Evolutionary conservation across 2,329 filamentous ascomycete species (phyloP).

Genomic region (Colletotrichum tofieldiae): DNA sequence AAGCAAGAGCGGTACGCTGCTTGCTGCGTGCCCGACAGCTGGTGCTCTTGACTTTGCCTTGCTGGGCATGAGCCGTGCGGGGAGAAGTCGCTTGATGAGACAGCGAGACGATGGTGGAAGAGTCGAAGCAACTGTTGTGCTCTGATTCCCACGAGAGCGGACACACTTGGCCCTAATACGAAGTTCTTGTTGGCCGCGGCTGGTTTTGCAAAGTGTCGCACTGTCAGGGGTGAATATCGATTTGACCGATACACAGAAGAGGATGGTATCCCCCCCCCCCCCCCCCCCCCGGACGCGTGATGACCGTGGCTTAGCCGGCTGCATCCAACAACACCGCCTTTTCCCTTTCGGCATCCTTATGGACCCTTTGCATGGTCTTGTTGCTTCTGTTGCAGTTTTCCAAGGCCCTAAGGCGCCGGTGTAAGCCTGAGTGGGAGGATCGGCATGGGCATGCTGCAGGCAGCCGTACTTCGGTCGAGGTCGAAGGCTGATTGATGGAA

Average conservation of each 20-base stretch:
- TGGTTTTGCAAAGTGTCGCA: constrained; percentile 6
- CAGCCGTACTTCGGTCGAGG: constrained; percentile 32
- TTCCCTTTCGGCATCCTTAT: constrained; percentile 1
- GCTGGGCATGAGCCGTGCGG: not conserved
- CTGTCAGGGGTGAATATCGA: constrained; percentile 20
- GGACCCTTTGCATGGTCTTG: constrained; percentile 9
- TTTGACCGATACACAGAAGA: not conserved
- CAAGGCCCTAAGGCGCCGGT: constrained; percentile 32
- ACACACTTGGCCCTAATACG: not conserved
- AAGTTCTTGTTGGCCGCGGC: constrained; percentile 8
- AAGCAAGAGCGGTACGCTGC: constrained; percentile 13
- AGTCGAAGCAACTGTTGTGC: constrained; percentile 3
- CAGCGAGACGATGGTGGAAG: constrained; percentile 6
- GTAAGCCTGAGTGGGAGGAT: constrained; percentile 33
- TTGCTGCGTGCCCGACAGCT: constrained; percentile 9
- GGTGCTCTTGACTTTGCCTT: constrained; percentile 2
- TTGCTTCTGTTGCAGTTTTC: constrained; percentile 18
- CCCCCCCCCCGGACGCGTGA: too few species aligned
- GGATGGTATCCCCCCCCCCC: not conserved
- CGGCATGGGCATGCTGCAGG: constrained; percentile 29
- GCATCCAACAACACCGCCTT: constrained; percentile 25
- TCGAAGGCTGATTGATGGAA: constrained; percentile 30
- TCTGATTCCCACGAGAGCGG: not conserved
- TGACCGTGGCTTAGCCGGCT: constrained; percentile 1
- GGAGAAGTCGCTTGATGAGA: constrained; percentile 30